Evolutionary conservation across 75 land plant genomes (phyloP), one percentile per base, ranked within the genome.

Genomic region (Pinus albicaulis): DNA sequence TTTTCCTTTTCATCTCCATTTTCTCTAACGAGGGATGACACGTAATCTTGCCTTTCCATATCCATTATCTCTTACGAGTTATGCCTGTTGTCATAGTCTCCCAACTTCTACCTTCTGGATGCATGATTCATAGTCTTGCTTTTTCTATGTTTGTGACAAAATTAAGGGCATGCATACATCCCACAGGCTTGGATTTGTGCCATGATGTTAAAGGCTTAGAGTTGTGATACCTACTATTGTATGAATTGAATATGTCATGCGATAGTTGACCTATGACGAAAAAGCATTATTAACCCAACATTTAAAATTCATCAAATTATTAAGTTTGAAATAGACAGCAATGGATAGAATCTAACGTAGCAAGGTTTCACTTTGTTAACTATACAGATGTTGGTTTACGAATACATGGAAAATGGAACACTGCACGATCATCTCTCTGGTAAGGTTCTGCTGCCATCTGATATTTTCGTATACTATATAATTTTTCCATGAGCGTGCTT

Each of bases 391-490:
- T 57, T 86, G 73, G 83, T 86, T 28, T 86, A 86, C 64, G 86
- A 86, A 80, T 86, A 77, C 83, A 84, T 86, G 87, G 57, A 82
- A 75, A 83, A 83, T 77, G 88, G 88, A 12, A 80, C 77, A 55
- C 24, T 86, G 12, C 76, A 73, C 1, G 85, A 79, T 53, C 87
- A 82, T 44, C 78, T 85, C 15, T 78, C 75, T 44, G 84, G 81
- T 84, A 74, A 36, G 17, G 6, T 38, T 8, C 73, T 74, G 13
- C 14, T 19, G n/a, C 3, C 48, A 20, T 16, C 36, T 44, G 23
- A 68, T 68, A 48, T 48, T 11, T 44, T 68, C 48, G 13, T 68
- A n/a, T 22, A 10, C 12, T 36, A 34, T 16, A 38, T 3, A 68
- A 10, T 38, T 12, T 68, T 68, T 38, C 24, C 11, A 68, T 68